phyloP scores from a whole-genome alignment of 306 rosid species.

The Glycyrrhiza uralensis region DNA sequence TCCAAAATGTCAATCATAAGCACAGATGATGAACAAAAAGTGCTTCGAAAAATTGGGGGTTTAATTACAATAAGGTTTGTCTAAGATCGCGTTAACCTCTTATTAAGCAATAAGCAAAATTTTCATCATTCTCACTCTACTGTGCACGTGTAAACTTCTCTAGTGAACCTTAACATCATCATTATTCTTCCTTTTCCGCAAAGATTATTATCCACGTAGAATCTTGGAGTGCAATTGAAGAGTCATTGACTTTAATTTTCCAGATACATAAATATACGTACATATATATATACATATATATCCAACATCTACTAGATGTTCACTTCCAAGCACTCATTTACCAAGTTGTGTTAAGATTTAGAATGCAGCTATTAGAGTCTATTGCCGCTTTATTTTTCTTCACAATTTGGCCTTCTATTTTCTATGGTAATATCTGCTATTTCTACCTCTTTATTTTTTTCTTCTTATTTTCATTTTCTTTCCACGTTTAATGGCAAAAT shows the following conservation, averaged over 20 bases:
- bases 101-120: background rate
- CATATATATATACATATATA: background rate
- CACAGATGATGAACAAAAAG: too few species aligned
- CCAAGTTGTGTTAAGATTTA: constrained; percentile 20
- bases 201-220: constrained; percentile 44
- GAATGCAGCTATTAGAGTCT: constrained; percentile 39
- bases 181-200: constrained; percentile 31
- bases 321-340: constrained; percentile 3
- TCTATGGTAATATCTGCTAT: constrained; percentile 35
- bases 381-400: constrained; percentile 30
- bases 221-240: constrained; percentile 64
- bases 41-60: too few species aligned
- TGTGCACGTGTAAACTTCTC: constrained; percentile 23
- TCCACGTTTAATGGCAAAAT: too few species aligned
- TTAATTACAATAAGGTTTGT: too few species aligned
- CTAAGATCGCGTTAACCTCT: background rate
- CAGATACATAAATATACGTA: too few species aligned
- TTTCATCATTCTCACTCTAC: background rate
- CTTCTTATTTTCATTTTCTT: too few species aligned
- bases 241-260: background rate
- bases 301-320: background rate
- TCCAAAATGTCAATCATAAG: too few species aligned
- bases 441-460: too few species aligned
- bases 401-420: constrained; percentile 32
- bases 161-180: background rate